These are phyloP conservation scores for Kodamaea ohmeri DNA, from an alignment of 1,139 yeast genomes.

Conservation along the genomic window DNA sequence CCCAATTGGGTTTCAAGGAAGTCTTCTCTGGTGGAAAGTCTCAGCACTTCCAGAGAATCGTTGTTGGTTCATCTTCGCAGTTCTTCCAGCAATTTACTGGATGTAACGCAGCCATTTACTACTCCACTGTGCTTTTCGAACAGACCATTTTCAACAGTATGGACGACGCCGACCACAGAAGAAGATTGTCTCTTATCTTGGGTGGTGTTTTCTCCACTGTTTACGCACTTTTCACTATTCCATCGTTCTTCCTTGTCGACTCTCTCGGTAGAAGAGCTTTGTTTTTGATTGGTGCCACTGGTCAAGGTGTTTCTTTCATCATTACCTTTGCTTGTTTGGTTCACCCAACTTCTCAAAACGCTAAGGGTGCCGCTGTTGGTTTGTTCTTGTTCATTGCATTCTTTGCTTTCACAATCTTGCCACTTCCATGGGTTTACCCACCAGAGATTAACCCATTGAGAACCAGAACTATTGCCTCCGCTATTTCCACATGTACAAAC, in stretches of 20 bases:
- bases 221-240: constrained; percentile 60
- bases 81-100: constrained; percentile 63
- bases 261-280: constrained; percentile 65
- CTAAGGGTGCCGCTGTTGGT: constrained; percentile 46
- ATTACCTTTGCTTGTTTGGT: constrained; percentile 45
- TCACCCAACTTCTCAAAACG: constrained; percentile 28
- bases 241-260: constrained; percentile 64
- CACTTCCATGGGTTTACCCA: constrained; percentile 57
- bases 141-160: constrained; percentile 33
- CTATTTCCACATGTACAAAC: constrained; percentile 46
- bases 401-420: constrained; percentile 31
- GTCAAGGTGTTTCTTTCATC: constrained; percentile 43
- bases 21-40: constrained; percentile 57
- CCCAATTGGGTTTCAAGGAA: constrained; percentile 46
- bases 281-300: constrained; percentile 49
- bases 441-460: constrained; percentile 64
- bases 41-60: constrained; percentile 54
- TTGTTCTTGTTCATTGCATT: constrained; percentile 27
- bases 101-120: constrained; percentile 68
- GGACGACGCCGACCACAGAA: constrained; percentile 30
- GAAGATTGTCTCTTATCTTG: constrained; percentile 53
- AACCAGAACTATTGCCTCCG: constrained; percentile 57
- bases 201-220: constrained; percentile 66
- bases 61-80: constrained; percentile 63
- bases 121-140: constrained; percentile 62